Evolutionary conservation across 1,284 basidiomycete genomes (phyloP).

Genomic region (Ganoderma multipileum): DNA sequence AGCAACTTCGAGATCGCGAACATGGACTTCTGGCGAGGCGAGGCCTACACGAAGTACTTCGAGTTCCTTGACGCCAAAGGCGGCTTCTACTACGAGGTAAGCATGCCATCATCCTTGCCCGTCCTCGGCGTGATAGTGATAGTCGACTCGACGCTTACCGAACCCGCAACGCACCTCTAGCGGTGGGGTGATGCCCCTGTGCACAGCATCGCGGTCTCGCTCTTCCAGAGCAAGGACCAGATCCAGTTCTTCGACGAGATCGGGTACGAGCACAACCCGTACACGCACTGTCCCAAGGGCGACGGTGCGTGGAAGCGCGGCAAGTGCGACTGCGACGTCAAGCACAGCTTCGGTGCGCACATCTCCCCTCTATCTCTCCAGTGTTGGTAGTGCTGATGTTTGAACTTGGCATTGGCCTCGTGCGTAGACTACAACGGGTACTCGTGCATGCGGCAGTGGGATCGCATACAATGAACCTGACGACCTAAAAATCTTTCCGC

Average conservation of each 20-base stretch:
- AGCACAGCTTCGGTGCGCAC: conserved; percentile 54
- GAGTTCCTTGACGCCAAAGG: conserved; percentile 74
- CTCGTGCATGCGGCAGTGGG: conserved; percentile 59
- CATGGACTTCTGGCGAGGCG: conserved; percentile 64
- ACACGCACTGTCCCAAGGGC: conserved; percentile 58
- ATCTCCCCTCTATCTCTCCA: neutral
- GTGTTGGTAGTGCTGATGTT: neutral
- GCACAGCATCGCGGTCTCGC: conserved; percentile 74
- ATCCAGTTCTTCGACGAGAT: conserved; percentile 77
- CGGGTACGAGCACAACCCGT: conserved; percentile 63
- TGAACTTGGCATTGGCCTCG: neutral
- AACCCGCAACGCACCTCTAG: conserved; percentile 33
- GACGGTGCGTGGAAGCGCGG: conserved; percentile 49
- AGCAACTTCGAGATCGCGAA: conserved; percentile 82
- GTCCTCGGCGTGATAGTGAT: too few species aligned
- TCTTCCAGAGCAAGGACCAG: conserved; percentile 66
- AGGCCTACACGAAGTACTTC: conserved; percentile 78
- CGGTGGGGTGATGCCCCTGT: conserved; percentile 86
- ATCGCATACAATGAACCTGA: conserved; percentile 30
- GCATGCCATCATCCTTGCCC: neutral
- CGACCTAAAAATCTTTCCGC: conserved; percentile 11
- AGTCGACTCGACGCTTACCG: neutral
- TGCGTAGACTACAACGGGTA: conserved; percentile 58
- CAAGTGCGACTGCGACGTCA: conserved; percentile 51
- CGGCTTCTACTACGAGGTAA: conserved; percentile 81